Base-by-base conservation (phyloP, 2,329 filamentous ascomycete species). In the Aspergillus pseudoglaucus region DNA sequence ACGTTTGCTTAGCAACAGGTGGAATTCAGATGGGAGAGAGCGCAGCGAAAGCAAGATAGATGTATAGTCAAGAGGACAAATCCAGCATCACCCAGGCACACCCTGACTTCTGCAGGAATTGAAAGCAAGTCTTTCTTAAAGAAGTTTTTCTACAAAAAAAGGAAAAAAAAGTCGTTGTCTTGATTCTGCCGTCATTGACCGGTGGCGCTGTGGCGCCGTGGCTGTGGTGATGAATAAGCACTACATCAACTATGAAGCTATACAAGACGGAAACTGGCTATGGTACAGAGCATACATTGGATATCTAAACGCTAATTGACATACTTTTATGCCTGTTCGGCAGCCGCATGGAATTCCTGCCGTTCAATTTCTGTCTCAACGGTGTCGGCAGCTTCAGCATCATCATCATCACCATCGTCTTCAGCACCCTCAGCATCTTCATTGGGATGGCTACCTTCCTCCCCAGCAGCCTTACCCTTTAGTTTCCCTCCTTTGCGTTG, bases 401-500 rank as follows among this genome's bases (percentile, higher is more conserved):
- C 23, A 47, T 53, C 63, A 3, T 53, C 61, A 9, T 61, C 63
- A n/a, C 55, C 62, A 4, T 61, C 63, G 6, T 46, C 40, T 18
- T 48, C 44, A 33, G 7, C 18, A 39, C 17, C 37, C 7, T 18
- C 25, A 3, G 25, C 25, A 30, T 30, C 4, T 30, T 30, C 25
- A 30, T 30, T 30, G 12, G 25, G 8, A 30, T 9, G 25, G 25
- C 25, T 30, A 12, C 10, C 25, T 10, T 30, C 9, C 25, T 46
- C 49, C 4, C 47, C 47, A 7, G 10, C 46, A 14, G 33, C 49
- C 4, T 50, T 49, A 27, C 54, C 44, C 8, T 75, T 88, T 57
- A 95, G 63, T 47, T 77, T 79, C 0, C 86, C 89, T 1, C 88
- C 89, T 67, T 98, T 98, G 53, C 93, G 77, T 69, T 89, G 90